Evolutionary conservation across 1,139 yeast species (phyloP), one percentile per base, ranked within the genome.

Genomic region (Blastobotrys malaysiensis): DNA sequence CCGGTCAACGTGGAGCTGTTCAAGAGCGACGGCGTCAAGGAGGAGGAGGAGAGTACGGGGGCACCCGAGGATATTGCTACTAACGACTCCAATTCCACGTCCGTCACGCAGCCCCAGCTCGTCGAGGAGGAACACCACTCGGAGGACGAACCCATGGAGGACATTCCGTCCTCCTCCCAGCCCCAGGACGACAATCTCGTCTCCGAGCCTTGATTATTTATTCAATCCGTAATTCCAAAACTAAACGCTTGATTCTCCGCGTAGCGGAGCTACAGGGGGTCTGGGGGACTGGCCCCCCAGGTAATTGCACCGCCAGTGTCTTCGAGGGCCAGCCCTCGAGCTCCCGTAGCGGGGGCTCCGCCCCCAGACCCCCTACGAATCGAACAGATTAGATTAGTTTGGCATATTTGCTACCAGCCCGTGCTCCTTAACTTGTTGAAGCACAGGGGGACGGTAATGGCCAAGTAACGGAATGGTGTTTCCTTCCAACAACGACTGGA

Each of bases 1-100:
- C 50, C 51, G 22, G 48, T 48, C 16, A 31, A 31, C 16, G 54
- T 47, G 16, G 48, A 47, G 20, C 54, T 50, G 21, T 51, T 51
- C 48, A 39, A 39, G 11, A 16, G 44, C 14, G 51, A 48, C 24
- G 36, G 26, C 3, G 21, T 43, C 13, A 49, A 46, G 22, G 50
- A 39, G 5, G 51, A 49, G 13, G 53, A 49, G 14, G 49, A 51
- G 16, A 31, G 39, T 7, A 16, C 16, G 14, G 16, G 16, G 14
- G 39, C 11, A 5, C 5, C 26, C 9, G 26, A 22, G 16, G 39
- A 31, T 14, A 14, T 31, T 31, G 39, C 13, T 13, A 31, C 39
- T 3, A 31, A 13, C 16, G 39, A 31, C 16, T 31, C 39, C 16
- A 31, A 26, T 9, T 26, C 31, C 13, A 26, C 31, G 31, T 9